Evolutionary conservation across 305 asterid genomes (phyloP), one percentile per base, ranked within the genome.

Genomic region (Rubia occidens): DNA sequence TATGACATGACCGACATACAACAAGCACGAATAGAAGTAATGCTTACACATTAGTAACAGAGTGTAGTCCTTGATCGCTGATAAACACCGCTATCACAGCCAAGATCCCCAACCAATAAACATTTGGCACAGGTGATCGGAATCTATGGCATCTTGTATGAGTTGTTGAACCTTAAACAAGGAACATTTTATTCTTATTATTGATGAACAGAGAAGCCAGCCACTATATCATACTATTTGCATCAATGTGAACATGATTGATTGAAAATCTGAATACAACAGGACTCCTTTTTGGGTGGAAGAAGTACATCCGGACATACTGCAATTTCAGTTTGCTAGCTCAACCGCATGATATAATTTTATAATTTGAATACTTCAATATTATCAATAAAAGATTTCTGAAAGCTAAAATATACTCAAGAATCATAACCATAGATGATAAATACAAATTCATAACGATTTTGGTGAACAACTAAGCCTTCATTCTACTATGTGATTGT

Each of bases 101-200:
- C 98, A 93, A 7, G 97, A 88, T 70, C 92, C 98, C 98, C 98
- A 93, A 74, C 98, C 98, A 73, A 97, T 95, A 85, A 86, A 93
- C 95, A 93, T 84, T 72, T 93, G 86, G 84, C 95, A 87, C 83
- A 93, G 71, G 2, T 95, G 95, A 69, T 93, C 98, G 3, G 98
- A 89, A 76, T 93, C 98, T 21, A 85, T 87, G 26, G 98, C 96
- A 58, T 93, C 95, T 66, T 93, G 98, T 78, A 93, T 79, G 37
- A 93, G 95, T 78, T 90, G 98, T 80, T 93, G 98, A 81, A 93
- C 98, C 98, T 93, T 73, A 75, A 69, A 17, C 45, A 55, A 20
- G 61, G 51, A 37, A n/a, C 56, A 53, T 17, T 17, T 17, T 53
- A 2, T 39, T 39, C 32, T 39, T 6, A 60, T 37, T 49, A 49